Evolutionary conservation across 805 yeast species (phyloP).

Genomic region (Pichia sporocuriosa): DNA sequence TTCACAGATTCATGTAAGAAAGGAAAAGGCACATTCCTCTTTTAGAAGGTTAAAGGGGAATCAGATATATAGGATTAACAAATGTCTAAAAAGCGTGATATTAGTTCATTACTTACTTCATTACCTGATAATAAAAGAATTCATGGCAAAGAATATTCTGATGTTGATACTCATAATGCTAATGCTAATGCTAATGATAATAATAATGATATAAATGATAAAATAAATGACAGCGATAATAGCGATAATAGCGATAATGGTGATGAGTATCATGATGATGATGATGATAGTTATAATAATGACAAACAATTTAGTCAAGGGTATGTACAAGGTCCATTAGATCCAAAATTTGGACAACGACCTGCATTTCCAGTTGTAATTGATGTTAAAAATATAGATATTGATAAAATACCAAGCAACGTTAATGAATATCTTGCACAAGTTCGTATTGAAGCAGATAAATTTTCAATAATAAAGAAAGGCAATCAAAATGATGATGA

Average conservation of each 20-base stretch:
- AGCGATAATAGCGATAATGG: too few species aligned
- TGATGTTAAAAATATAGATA: constrained; percentile 16
- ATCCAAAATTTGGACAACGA: constrained; percentile 31
- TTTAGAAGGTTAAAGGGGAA: too few species aligned
- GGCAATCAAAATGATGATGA: constrained; percentile 2
- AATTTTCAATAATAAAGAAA: background rate
- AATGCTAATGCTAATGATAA: background rate
- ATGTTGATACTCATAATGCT: too few species aligned
- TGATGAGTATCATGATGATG: too few species aligned
- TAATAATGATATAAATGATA: background rate
- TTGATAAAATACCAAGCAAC: constrained; percentile 15
- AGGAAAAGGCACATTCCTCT: too few species aligned
- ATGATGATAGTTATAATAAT: background rate
- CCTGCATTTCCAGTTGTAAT: constrained; percentile 30
- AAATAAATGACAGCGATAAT: too few species aligned
- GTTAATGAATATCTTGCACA: constrained; percentile 29
- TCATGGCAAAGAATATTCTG: too few species aligned
- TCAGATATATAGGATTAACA: too few species aligned
- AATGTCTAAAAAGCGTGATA: background rate
- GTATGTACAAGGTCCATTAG: constrained; percentile 29
- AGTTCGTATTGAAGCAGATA: constrained; percentile 29
- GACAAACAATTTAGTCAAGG: background rate
- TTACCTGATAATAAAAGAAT: constrained; percentile 3
- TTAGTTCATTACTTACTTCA: background rate
- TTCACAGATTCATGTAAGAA: too few species aligned